Base-by-base conservation (phyloP, 1,139 yeast species). In the Kodamaea suecica region DNA sequence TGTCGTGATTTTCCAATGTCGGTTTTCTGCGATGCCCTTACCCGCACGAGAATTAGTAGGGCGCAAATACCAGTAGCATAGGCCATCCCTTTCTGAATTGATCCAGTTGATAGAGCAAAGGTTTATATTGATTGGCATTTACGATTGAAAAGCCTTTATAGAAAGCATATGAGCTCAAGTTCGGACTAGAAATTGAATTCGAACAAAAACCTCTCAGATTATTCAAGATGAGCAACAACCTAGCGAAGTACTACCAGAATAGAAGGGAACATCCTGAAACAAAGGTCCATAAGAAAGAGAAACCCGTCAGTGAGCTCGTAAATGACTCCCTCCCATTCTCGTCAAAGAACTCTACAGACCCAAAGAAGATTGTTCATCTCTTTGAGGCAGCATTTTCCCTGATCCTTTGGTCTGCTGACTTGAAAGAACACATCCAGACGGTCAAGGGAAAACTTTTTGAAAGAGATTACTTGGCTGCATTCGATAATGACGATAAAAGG, bases 381-480 rank as follows among this genome's bases (percentile, higher is more conserved):
- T 80, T 78, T 53, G 63, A 65, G 28, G 61, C 60, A 13, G 56
- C 72, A 17, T 78, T 81, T 46, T 50, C 57, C 35, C 56, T 61
- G 31, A 70, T 75, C 26, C 60, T 78, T 34, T 67, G 63, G 12
- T 65, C 74, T 26, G 73, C 61, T 16, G 65, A 61, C 30, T 56
- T 74, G 21, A 54, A 59, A 5, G 61, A 55, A 3, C 63, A 68
- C 34, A 76, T 87, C 17, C 95, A 87, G 52, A 48, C 53, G 1
- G 95, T 87, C 19, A 87, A 87, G 50, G 71, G 80, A 2, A 76
- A 76, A 36, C 62, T 87, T 19, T 87, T 65, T 55, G 76, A 84
- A 34, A 63, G 95, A 45, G 79, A 85, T 44, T 87, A 85, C 52
- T 43, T 70, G 2, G 61, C 66, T 17, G 95, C 95, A 1, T 87